Percentiles rank a stretch among this genome's conserved stretches.
Evolutionary conservation across 225 moss, liverwort and hornwort genomes (phyloP).

Genomic region (Pleurozium schreberi): DNA sequence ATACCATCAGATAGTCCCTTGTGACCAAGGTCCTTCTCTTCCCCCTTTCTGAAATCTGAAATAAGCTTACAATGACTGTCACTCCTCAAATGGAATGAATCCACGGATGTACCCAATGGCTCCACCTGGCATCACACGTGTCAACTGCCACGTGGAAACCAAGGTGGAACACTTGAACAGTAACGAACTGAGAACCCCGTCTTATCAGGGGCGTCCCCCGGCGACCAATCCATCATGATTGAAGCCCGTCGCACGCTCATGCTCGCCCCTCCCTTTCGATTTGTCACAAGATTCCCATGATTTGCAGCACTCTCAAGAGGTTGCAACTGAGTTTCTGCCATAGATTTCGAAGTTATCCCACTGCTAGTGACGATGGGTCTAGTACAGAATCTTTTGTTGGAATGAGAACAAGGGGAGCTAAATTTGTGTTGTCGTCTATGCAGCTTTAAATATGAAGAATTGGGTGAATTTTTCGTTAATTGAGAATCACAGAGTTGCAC

Average conservation of each 20-base stretch:
- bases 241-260: neutral
- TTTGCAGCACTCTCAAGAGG: neutral
- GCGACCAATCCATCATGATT: neutral
- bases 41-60: neutral
- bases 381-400: neutral
- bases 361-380: constrained; percentile 1
- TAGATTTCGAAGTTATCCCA: neutral
- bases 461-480: constrained; percentile 47
- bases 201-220: neutral
- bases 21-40: neutral
- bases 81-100: neutral
- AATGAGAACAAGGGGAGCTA: neutral
- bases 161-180: neutral
- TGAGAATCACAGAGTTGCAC: constrained; percentile 36
- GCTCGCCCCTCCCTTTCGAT: neutral
- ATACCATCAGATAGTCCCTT: too few relatives aligned
- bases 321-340: neutral
- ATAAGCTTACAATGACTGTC: neutral
- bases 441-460: constrained; percentile 33
- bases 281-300: neutral
- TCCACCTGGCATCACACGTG: neutral
- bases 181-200: neutral
- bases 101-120: too few relatives aligned
- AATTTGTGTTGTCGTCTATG: neutral
- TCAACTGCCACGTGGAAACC: neutral